phyloP scores from a whole-genome alignment of 2,329 filamentous ascomycete species.

The Arthrobotrys conoides region DNA sequence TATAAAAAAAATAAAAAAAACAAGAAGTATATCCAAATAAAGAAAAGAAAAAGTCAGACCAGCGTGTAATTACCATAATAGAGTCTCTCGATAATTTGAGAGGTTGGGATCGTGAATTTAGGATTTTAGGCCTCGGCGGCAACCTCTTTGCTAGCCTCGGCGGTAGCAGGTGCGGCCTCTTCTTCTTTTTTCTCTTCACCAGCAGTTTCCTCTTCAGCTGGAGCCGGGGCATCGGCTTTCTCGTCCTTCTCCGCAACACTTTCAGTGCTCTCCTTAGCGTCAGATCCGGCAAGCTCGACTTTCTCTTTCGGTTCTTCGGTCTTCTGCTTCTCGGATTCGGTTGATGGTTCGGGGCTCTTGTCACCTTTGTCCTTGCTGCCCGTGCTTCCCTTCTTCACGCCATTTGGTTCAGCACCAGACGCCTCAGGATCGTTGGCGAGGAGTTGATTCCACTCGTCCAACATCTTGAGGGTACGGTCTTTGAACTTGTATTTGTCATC shows the following conservation, averaged over 20 bases:
- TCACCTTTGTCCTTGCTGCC: conserved; percentile 63
- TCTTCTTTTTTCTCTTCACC: conserved; percentile 33
- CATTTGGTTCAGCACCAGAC: conserved; percentile 62
- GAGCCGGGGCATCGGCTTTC: conserved; percentile 29
- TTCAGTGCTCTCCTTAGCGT: conserved; percentile 52
- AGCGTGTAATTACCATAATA: conserved; percentile 16
- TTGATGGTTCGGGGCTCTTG: conserved; percentile 64
- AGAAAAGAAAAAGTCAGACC: background rate
- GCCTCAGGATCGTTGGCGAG: conserved; percentile 72
- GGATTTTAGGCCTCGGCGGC: conserved; percentile 40
- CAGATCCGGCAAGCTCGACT: conserved; percentile 56
- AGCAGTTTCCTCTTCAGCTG: conserved; percentile 15
- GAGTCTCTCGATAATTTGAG: background rate
- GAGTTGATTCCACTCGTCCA: conserved; percentile 91
- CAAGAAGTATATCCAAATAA: background rate
- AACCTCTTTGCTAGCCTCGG: conserved; percentile 45
- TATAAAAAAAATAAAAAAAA: background rate
- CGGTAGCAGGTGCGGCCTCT: conserved; percentile 14
- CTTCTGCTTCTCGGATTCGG: conserved; percentile 63
- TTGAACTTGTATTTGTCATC: conserved; percentile 94
- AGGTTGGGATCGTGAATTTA: background rate
- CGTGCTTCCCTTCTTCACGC: conserved; percentile 63
- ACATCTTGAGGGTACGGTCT: conserved; percentile 80
- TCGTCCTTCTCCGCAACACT: conserved; percentile 44
- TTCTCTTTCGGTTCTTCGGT: conserved; percentile 60